Evolutionary conservation across 1,284 basidiomycete genomes (phyloP).

Genomic region (Rhodotorula sp.): DNA sequence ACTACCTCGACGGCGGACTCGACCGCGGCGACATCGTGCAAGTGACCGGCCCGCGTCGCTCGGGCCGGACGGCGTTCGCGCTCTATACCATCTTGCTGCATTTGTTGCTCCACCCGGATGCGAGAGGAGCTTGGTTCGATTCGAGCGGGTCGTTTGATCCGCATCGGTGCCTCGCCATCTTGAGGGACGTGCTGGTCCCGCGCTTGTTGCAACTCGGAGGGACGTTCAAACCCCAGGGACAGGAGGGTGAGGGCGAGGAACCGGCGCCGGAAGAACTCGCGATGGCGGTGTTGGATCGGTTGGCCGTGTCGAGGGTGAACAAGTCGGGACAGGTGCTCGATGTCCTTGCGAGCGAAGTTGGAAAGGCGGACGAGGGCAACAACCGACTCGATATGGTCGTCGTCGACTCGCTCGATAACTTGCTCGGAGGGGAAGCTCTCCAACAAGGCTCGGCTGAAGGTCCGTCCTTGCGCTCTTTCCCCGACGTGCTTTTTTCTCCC

Average conservation of each 20-base stretch:
- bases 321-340: constrained; percentile 16
- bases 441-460: constrained; percentile 6
- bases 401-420: constrained; percentile 12
- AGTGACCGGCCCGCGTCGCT: constrained; percentile 4
- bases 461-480: background rate
- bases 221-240: background rate
- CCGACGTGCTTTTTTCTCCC: background rate
- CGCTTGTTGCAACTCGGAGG: background rate
- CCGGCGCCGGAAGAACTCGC: constrained; percentile 8
- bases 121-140: constrained; percentile 21
- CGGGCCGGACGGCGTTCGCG: constrained; percentile 16
- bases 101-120: constrained; percentile 6
- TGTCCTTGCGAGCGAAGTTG: background rate
- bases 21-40: constrained; percentile 17
- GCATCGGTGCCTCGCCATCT: constrained; percentile 17
- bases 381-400: constrained; percentile 14
- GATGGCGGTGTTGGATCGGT: constrained; percentile 18
- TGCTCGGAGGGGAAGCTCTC: constrained; percentile 15
- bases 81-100: constrained; percentile 13
- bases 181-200: constrained; percentile 22
- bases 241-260: background rate
- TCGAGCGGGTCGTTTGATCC: constrained; percentile 24
- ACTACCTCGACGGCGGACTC: constrained; percentile 12
- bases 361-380: background rate
- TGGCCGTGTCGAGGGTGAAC: constrained; percentile 9